Percentiles rank a stretch among this genome's conserved stretches.
These are phyloP conservation scores for Pythium insidiosum DNA, from an alignment of 352 stramenopile genomes.

Conservation along the genomic window DNA sequence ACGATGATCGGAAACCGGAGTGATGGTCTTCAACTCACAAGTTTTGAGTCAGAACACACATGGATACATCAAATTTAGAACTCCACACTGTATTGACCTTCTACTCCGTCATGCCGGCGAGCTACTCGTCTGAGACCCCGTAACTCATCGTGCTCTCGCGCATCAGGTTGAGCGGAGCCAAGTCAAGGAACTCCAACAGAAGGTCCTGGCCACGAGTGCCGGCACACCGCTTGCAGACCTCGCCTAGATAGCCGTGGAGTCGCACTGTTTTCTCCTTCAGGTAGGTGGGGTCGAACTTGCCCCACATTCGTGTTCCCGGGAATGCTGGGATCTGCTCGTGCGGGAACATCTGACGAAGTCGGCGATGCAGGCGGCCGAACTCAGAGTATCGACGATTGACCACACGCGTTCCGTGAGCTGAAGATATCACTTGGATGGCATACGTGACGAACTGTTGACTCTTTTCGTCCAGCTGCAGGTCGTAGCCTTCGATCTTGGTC, in stretches of 20 bases:
- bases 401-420: conserved; percentile 41
- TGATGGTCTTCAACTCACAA: too few species aligned
- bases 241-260: conserved; percentile 61
- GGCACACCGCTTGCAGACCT: conserved; percentile 65
- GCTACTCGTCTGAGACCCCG: conserved; percentile 3
- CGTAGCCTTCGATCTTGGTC: conserved; percentile 74
- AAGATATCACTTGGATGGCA: conserved; percentile 73
- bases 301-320: conserved; percentile 72
- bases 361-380: conserved; percentile 65
- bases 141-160: conserved; percentile 8
- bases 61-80: too few species aligned
- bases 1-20: too few species aligned
- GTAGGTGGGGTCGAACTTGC: conserved; percentile 78
- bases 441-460: conserved; percentile 68
- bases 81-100: too few species aligned
- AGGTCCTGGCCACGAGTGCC: conserved; percentile 59
- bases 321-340: conserved; percentile 69
- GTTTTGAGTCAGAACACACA: too few species aligned
- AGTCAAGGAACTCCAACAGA: conserved; percentile 58
- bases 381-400: conserved; percentile 79
- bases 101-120: too few species aligned
- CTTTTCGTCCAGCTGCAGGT: conserved; percentile 62
- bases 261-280: conserved; percentile 70
- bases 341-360: conserved; percentile 69
- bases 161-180: conserved; percentile 14